Conservation (phyloP, 1,139 yeast species). For the Yamadazyma spencermartinsiae region DNA sequence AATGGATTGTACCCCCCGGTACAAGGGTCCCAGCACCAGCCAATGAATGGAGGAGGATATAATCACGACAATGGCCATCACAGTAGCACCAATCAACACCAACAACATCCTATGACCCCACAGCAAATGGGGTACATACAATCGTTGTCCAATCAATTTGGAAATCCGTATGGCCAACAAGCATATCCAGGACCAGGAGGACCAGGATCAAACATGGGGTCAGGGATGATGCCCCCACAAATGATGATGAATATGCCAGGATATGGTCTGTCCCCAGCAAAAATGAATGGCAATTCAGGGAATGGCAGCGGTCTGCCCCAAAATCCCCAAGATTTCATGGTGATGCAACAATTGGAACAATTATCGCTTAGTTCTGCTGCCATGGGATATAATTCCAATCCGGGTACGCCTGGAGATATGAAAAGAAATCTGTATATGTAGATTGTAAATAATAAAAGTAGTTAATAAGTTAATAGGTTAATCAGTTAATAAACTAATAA, state of each 20-base stretch:
- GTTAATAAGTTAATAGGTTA: background rate
- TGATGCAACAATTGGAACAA: conserved; percentile 52
- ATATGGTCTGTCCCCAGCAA: background rate
- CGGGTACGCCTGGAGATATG: conserved; percentile 36
- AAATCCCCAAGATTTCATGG: conserved; percentile 18
- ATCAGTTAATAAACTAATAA: too few species aligned
- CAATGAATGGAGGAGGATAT: background rate
- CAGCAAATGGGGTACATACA: conserved; percentile 1
- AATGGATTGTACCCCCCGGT: background rate
- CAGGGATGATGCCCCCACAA: conserved; percentile 9
- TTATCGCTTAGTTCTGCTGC: conserved; percentile 51
- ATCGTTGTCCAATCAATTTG: background rate
- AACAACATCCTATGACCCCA: conserved; percentile 4
- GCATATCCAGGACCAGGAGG: background rate
- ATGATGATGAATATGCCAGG: conserved; percentile 2
- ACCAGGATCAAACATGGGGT: background rate
- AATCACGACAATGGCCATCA: background rate
- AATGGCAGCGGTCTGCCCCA: conserved; percentile 8
- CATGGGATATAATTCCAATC: conserved; percentile 48
- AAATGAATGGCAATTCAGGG: background rate
- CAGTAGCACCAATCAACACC: conserved; percentile 5
- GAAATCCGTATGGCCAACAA: background rate
- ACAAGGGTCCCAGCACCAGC: background rate
- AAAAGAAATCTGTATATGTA: conserved; percentile 11
- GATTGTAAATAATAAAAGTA: conserved; percentile 1